Evolutionary conservation across 768 basidiomycete genomes (phyloP), one percentile per base, ranked within the genome.

Genomic region (Boletus rubropictus): DNA sequence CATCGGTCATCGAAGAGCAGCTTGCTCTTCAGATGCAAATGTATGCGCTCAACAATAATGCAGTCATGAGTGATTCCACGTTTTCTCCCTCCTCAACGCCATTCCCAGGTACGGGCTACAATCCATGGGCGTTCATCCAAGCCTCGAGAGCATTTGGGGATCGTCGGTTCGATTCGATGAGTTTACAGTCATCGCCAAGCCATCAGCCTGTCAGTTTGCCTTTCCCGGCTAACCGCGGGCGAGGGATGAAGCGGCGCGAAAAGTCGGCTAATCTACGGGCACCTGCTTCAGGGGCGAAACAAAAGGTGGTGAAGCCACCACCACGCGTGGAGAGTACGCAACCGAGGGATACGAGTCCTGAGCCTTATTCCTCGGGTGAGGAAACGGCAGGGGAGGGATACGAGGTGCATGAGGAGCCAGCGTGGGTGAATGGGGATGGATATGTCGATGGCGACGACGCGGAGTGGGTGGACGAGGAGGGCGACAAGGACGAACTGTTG

Each of bases 261-360:
- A 62, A 59, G 31, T 68, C 71, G 5, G 35, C 50, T 8, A 72
- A 72, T 48, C 49, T 75, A 17, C 63, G 69, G 25, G 50, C 50
- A 31, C 53, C 58, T 17, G 39, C 33, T 1, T 39, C 56, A 10
- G 57, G 44, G 12, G 21, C 42, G 11, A 61, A 62, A 28, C 62
- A 57, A 31, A 64, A 72, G 42, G 28, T 8, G 42, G 66, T 81
- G 29, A 81, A 81, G 58, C 83, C 81, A 1, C 87, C 87, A 1
- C 86, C 84, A 9, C 73, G 87, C 11, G 87, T 89, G 15, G 84
- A 88, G 56, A 89, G 86, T 55, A 90, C 87, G 0, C 86, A 89
- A 56, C 86, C 87, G 7, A 69, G 86, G 34, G 87, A 89, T 54
- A 89, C 86, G 10, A 87, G 82, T 52, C 86, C 85, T 0, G 87